A percentile compares a stretch with the other conserved stretches of the same genome.
These are phyloP conservation scores for Sporisorium exsertum DNA, from an alignment of 1,284 basidiomycete species.

Conservation along the genomic window DNA sequence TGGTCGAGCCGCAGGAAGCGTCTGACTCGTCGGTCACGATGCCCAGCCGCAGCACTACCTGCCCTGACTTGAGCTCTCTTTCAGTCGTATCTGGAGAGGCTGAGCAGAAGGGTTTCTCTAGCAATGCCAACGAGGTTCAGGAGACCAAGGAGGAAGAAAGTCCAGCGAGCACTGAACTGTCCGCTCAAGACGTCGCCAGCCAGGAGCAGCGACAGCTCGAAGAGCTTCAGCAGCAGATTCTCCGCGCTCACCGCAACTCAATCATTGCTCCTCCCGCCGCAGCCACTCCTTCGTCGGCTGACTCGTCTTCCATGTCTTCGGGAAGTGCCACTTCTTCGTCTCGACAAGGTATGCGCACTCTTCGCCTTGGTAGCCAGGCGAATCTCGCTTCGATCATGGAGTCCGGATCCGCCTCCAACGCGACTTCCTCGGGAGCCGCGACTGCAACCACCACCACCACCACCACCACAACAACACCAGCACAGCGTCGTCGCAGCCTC, in stretches of 20 bases:
- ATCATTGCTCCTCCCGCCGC: constrained; percentile 22
- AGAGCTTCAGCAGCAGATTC: constrained; percentile 40
- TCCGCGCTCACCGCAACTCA: constrained; percentile 44
- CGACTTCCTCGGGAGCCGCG: constrained; percentile 10
- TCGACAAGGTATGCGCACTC: constrained; percentile 59
- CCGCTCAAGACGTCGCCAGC: constrained; percentile 9
- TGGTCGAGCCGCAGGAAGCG: constrained; percentile 6
- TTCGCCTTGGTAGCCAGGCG: constrained; percentile 56
- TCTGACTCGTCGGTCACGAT: constrained; percentile 3
- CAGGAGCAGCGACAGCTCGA: constrained; percentile 42
- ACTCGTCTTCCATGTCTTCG: constrained; percentile 17
- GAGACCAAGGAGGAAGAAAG: not conserved
- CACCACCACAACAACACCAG: constrained; percentile 15
- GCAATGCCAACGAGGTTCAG: not conserved
- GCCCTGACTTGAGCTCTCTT: constrained; percentile 19
- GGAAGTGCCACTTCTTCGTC: constrained; percentile 25
- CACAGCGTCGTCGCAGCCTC: constrained; percentile 47
- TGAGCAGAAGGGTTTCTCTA: not conserved
- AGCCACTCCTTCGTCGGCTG: constrained; percentile 5
- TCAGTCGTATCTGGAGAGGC: not conserved
- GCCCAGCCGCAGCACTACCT: constrained; percentile 40
- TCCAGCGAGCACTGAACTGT: not conserved
- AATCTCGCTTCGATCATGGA: constrained; percentile 45
- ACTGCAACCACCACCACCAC: constrained; percentile 14
- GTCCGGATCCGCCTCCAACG: constrained; percentile 8